Evolutionary conservation across 2,329 filamentous ascomycete species (phyloP).

Genomic region (Fusarium sp.): DNA sequence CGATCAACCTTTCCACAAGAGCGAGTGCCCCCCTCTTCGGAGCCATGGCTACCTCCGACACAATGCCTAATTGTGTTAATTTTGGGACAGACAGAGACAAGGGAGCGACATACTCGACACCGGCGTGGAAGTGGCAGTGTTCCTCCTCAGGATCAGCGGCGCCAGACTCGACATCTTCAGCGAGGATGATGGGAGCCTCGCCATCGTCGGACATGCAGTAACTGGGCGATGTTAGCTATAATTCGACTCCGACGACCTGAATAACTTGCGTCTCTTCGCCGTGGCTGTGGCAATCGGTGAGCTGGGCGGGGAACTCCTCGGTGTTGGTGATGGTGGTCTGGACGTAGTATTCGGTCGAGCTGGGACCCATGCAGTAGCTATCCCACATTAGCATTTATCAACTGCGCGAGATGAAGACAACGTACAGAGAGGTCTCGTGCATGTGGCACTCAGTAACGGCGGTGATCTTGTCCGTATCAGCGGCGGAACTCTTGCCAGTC

Average conservation of each 20-base stretch:
- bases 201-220: constrained; percentile 37
- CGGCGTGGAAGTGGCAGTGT: constrained; percentile 79
- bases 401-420: not conserved
- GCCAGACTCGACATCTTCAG: constrained; percentile 28
- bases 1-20: constrained; percentile 61
- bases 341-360: constrained; percentile 54
- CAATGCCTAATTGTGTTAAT: constrained; percentile 61
- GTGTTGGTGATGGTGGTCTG: constrained; percentile 63
- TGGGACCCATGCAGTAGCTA: constrained; percentile 56
- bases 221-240: not conserved
- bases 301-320: constrained; percentile 66
- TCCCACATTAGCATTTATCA: not conserved
- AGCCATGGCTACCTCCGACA: constrained; percentile 53
- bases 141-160: constrained; percentile 32
- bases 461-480: constrained; percentile 40
- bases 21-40: constrained; percentile 22
- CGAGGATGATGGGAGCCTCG: constrained; percentile 30
- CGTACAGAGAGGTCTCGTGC: constrained; percentile 52
- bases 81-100: not conserved
- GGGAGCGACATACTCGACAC: constrained; percentile 69
- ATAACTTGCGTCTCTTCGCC: constrained; percentile 62
- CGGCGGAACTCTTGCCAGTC: constrained; percentile 11
- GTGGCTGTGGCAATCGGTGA: constrained; percentile 73
- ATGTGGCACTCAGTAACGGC: constrained; percentile 54
- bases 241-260: accelerated